phyloP scores from a whole-genome alignment of 2,329 filamentous ascomycete genomes.

The Aspergillus neoniger region DNA sequence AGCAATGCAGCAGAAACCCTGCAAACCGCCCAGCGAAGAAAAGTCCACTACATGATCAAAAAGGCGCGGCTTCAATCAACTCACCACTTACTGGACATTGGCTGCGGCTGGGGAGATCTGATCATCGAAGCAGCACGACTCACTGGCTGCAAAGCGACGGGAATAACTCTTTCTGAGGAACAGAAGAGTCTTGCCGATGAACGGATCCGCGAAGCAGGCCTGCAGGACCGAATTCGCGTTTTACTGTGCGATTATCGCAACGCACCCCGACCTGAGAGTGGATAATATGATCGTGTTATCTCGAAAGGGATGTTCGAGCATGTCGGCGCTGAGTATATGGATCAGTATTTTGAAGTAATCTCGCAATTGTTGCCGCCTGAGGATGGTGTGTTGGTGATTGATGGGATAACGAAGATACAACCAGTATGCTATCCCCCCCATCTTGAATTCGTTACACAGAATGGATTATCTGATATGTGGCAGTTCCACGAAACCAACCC shows the following conservation, averaged over 20 bases:
- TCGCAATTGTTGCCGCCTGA: slow-evolving; percentile 63
- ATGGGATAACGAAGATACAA: slow-evolving; percentile 77
- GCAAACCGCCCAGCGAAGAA: slow-evolving; percentile 64
- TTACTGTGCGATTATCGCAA: slow-evolving; percentile 69
- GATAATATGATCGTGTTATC: slow-evolving; percentile 71
- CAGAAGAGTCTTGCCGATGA: slow-evolving; percentile 69
- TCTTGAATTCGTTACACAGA: not conserved
- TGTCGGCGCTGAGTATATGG: slow-evolving; percentile 67
- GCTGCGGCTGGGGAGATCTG: slow-evolving; percentile 74
- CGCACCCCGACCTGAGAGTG: slow-evolving; percentile 54
- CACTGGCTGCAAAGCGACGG: slow-evolving; percentile 70
- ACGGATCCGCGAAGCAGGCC: slow-evolving; percentile 62
- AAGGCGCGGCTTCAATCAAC: slow-evolving; percentile 63
- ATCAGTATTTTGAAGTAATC: slow-evolving; percentile 67
- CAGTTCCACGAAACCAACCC: slow-evolving; percentile 64
- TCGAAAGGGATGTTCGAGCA: slow-evolving; percentile 79
- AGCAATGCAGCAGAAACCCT: slow-evolving; percentile 52
- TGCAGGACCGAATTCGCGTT: slow-evolving; percentile 64
- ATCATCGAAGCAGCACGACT: slow-evolving; percentile 67
- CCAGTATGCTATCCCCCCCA: slow-evolving; percentile 32
- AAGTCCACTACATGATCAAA: slow-evolving; percentile 66
- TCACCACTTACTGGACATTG: slow-evolving; percentile 74
- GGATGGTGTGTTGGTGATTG: slow-evolving; percentile 69
- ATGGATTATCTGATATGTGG: not conserved
- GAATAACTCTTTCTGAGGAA: slow-evolving; percentile 67